phyloP scores from a whole-genome alignment of 768 basidiomycete species.

The Mycena indigotica region DNA sequence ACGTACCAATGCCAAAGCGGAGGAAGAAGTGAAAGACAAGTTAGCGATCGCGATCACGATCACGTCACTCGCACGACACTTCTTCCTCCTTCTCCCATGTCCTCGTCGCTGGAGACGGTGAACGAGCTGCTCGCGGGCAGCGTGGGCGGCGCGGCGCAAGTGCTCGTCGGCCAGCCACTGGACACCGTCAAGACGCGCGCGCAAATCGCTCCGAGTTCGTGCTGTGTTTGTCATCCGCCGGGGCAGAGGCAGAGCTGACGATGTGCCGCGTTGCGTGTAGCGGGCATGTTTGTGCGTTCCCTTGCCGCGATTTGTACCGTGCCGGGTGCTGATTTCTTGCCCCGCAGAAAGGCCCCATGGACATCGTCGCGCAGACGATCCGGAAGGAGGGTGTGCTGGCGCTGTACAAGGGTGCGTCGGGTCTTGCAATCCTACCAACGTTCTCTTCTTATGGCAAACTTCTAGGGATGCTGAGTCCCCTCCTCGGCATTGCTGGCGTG shows the following conservation, averaged over 20 bases:
- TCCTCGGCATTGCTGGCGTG: conserved; percentile 92
- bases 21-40: too few relatives aligned
- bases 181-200: conserved; percentile 90
- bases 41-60: not conserved
- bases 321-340: not conserved
- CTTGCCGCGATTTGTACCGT: not conserved
- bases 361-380: conserved; percentile 81
- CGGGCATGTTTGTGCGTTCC: conserved; percentile 82
- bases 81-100: not conserved
- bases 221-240: conserved; percentile 17
- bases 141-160: conserved; percentile 91
- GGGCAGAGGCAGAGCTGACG: conserved; percentile 1
- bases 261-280: conserved; percentile 38
- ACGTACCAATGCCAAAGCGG: too few relatives aligned
- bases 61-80: conserved; percentile 5
- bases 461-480: conserved; percentile 88
- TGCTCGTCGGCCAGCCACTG: conserved; percentile 90
- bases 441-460: too few relatives aligned
- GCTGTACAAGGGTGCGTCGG: conserved; percentile 83
- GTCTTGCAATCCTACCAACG: too few relatives aligned
- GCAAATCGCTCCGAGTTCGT: conserved; percentile 80
- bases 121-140: conserved; percentile 89
- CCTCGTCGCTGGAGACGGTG: conserved; percentile 51
- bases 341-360: conserved; percentile 86
- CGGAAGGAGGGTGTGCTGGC: conserved; percentile 91